phyloP scores from a whole-genome alignment of 1,284 basidiomycete species.

The Rhodotorula sp. region DNA sequence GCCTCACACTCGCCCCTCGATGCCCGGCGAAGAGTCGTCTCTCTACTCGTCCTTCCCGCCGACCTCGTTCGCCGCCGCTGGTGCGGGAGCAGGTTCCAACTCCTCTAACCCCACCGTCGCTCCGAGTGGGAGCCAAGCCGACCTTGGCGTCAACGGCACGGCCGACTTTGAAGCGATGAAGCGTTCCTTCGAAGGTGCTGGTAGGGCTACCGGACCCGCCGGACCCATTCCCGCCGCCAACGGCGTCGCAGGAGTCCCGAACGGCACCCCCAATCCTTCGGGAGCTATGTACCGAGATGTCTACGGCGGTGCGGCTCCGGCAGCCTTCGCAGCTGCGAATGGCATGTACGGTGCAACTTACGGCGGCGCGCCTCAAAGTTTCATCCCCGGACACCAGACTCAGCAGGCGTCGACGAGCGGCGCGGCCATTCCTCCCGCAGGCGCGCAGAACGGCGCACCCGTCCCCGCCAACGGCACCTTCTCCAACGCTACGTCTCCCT shows the following conservation, averaged over 20 bases:
- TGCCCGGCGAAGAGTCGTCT: slow-evolving; percentile 9
- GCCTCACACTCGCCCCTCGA: not conserved
- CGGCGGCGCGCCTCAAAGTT: not conserved
- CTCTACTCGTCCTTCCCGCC: slow-evolving; percentile 14
- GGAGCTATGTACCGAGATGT: slow-evolving; percentile 8
- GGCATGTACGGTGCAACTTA: slow-evolving; percentile 9
- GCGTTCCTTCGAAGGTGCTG: slow-evolving; percentile 31
- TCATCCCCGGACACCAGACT: slow-evolving; percentile 12
- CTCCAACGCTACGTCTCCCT: slow-evolving; percentile 22
- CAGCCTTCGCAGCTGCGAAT: slow-evolving; percentile 8
- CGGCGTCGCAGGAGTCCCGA: not conserved
- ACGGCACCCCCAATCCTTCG: not conserved
- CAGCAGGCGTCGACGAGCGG: slow-evolving; percentile 6
- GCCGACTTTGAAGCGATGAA: slow-evolving; percentile 37
- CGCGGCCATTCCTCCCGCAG: not conserved
- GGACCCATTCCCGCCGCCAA: not conserved
- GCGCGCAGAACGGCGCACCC: not conserved
- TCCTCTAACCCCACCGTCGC: not conserved
- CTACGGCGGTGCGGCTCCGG: slow-evolving; percentile 14
- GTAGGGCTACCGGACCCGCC: not conserved
- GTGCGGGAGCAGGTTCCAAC: not conserved
- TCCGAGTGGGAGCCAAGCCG: not conserved
- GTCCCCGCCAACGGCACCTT: slow-evolving; percentile 13
- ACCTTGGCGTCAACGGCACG: slow-evolving; percentile 1
- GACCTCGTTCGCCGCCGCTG: slow-evolving; percentile 10